A percentile compares a stretch with the other conserved stretches of the same genome.
phyloP scores from a whole-genome alignment of 768 basidiomycete genomes.

The Rhodotorula paludigena region DNA sequence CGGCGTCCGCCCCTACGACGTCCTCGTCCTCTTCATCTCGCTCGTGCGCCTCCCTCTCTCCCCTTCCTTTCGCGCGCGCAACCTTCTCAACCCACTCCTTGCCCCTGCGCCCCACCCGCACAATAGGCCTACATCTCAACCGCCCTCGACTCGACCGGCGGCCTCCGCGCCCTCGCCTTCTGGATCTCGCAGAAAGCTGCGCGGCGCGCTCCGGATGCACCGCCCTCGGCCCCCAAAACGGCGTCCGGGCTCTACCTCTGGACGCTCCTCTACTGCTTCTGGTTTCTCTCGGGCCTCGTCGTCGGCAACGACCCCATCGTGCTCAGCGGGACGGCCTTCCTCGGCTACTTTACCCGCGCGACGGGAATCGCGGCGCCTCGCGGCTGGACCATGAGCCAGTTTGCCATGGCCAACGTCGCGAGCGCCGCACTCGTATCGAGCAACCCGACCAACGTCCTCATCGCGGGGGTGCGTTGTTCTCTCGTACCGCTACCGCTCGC shows the following conservation, averaged over 20 bases:
- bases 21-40: constrained; percentile 85
- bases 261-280: constrained; percentile 30
- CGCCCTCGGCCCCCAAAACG: constrained; percentile 30
- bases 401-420: constrained; percentile 51
- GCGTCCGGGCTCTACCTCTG: constrained; percentile 26
- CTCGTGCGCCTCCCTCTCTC: constrained; percentile 53
- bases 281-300: constrained; percentile 61
- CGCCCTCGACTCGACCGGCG: constrained; percentile 80
- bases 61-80: too few species aligned
- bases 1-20: constrained; percentile 76
- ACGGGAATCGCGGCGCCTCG: constrained; percentile 51
- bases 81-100: background rate
- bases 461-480: constrained; percentile 56
- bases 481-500: background rate
- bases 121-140: constrained; percentile 74
- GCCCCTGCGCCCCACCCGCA: background rate
- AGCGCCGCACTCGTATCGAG: constrained; percentile 66
- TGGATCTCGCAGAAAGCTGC: constrained; percentile 64
- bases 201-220: constrained; percentile 5
- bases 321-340: constrained; percentile 80
- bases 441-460: constrained; percentile 90
- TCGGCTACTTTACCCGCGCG: constrained; percentile 77
- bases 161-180: constrained; percentile 79
- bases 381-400: constrained; percentile 52
- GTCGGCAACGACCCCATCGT: constrained; percentile 93